These are phyloP conservation scores for Symbiodinium natans DNA, from an alignment of 73 alveolate species.

Conservation along the genomic window DNA sequence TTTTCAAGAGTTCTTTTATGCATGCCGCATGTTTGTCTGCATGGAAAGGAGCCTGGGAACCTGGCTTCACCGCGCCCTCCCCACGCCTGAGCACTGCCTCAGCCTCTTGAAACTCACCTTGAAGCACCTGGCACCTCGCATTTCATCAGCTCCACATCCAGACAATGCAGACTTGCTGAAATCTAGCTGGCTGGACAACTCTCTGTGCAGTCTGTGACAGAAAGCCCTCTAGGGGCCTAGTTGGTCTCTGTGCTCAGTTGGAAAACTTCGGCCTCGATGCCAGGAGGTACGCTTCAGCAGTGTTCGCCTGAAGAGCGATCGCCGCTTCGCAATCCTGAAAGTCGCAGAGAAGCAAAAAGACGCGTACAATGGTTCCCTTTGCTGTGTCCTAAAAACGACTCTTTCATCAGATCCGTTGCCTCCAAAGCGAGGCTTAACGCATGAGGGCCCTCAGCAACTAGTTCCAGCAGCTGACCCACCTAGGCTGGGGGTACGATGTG, in stretches of 20 bases:
- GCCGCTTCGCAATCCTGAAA: not conserved
- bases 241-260: too few relatives aligned
- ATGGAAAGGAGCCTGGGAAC: not conserved
- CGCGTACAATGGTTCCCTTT: not conserved
- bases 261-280: not conserved
- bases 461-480: not conserved
- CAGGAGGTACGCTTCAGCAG: not conserved
- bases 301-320: not conserved
- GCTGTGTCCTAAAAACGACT: too few relatives aligned
- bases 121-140: not conserved
- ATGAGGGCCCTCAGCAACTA: not conserved
- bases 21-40: too few relatives aligned
- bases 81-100: not conserved
- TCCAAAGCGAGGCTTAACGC: not conserved
- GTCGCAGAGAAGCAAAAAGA: not conserved
- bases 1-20: too few relatives aligned
- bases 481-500: too few relatives aligned
- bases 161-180: too few relatives aligned
- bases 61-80: conserved; percentile 2
- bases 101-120: not conserved
- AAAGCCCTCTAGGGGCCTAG: too few relatives aligned
- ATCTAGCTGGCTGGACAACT: too few relatives aligned
- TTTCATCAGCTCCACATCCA: too few relatives aligned
- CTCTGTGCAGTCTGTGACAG: too few relatives aligned
- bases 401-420: not conserved